A percentile compares a stretch with the other conserved stretches of the same genome.
These are phyloP conservation scores for Xylaria cubensis DNA, from an alignment of 495 filamentous ascomycete species.

Conservation along the genomic window DNA sequence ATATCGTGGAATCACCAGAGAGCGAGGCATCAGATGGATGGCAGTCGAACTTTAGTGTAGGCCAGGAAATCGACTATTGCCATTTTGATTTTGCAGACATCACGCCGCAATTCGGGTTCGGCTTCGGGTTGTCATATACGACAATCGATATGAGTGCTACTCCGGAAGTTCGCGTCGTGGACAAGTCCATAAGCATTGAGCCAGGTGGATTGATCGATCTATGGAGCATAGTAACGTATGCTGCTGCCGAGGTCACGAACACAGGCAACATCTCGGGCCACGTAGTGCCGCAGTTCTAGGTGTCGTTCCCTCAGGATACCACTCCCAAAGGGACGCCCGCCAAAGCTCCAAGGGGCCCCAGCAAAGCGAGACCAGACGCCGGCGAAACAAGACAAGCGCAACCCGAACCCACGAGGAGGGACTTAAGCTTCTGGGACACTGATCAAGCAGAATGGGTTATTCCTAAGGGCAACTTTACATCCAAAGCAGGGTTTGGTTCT, in stretches of 20 bases:
- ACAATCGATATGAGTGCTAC: constrained; percentile 67
- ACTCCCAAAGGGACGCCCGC: constrained; percentile 59
- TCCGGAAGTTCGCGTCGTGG: constrained; percentile 38
- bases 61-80: constrained; percentile 83
- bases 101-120: constrained; percentile 79
- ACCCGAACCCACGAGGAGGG: constrained; percentile 61
- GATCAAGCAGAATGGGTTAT: constrained; percentile 57
- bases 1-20: constrained; percentile 59
- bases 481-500: constrained; percentile 23
- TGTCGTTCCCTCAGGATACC: constrained; percentile 51
- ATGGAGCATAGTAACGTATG: constrained; percentile 64
- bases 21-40: constrained; percentile 56
- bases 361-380: constrained; percentile 51
- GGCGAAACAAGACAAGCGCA: constrained; percentile 49
- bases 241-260: constrained; percentile 69
- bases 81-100: constrained; percentile 69
- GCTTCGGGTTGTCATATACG: constrained; percentile 80
- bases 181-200: constrained; percentile 24
- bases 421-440: constrained; percentile 68
- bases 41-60: constrained; percentile 70
- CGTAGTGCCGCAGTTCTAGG: constrained; percentile 63
- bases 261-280: constrained; percentile 67
- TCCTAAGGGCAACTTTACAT: constrained; percentile 51
- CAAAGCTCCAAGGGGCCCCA: constrained; percentile 63
- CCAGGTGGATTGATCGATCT: constrained; percentile 78